These are phyloP conservation scores for Ogataea trehalophila DNA, from an alignment of 805 yeast species.

Conservation along the genomic window DNA sequence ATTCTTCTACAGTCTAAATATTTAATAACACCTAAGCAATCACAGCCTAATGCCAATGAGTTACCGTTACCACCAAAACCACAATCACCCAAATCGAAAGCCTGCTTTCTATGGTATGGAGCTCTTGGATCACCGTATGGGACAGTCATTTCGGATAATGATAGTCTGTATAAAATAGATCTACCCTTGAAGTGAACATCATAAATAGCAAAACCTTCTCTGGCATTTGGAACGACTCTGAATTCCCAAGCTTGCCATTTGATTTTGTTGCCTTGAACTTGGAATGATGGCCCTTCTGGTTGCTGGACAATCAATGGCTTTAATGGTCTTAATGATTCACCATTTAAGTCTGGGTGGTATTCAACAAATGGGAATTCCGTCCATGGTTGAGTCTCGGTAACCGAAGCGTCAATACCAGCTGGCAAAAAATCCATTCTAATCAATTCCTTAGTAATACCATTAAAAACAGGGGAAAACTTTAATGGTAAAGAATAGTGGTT, in stretches of 20 bases:
- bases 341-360: slow-evolving; percentile 69
- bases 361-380: slow-evolving; percentile 57
- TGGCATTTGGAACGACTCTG: slow-evolving; percentile 60
- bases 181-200: slow-evolving; percentile 74
- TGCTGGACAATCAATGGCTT: slow-evolving; percentile 68
- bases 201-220: slow-evolving; percentile 78
- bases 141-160: slow-evolving; percentile 81
- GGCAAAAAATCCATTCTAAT: slow-evolving; percentile 73
- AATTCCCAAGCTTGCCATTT: slow-evolving; percentile 86
- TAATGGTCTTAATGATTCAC: slow-evolving; percentile 50
- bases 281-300: slow-evolving; percentile 78
- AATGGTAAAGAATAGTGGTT: slow-evolving; percentile 75
- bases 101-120: slow-evolving; percentile 82
- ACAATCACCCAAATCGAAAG: slow-evolving; percentile 81
- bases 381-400: slow-evolving; percentile 56
- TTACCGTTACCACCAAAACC: slow-evolving; percentile 76
- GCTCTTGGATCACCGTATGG: slow-evolving; percentile 84
- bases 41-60: slow-evolving; percentile 68
- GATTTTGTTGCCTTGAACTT: slow-evolving; percentile 55
- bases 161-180: slow-evolving; percentile 65
- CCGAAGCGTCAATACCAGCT: slow-evolving; percentile 58
- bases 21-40: slow-evolving; percentile 75
- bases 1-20: slow-evolving; percentile 60
- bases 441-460: slow-evolving; percentile 52
- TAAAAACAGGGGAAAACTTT: slow-evolving; percentile 71